phyloP scores from a whole-genome alignment of 2,329 filamentous ascomycete species.

The Beauveria australis region DNA sequence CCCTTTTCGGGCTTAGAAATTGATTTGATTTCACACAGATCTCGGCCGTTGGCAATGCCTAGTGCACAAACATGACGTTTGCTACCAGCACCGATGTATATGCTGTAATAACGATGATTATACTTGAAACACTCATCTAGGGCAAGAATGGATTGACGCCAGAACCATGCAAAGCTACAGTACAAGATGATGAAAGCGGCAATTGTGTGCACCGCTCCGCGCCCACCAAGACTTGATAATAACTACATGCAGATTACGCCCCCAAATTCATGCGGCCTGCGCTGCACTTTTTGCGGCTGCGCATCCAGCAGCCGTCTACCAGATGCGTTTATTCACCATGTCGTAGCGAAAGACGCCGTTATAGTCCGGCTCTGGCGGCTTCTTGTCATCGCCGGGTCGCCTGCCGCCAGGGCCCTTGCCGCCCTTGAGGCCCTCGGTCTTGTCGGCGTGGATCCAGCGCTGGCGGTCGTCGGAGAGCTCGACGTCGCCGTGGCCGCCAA shows the following conservation, averaged over 20 bases:
- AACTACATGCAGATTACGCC: neutral
- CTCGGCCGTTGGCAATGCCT: neutral
- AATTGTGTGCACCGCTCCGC: neutral
- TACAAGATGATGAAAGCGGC: neutral
- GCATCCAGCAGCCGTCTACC: constrained; percentile 41
- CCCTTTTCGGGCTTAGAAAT: neutral
- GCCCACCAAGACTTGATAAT: neutral
- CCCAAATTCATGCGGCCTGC: no score
- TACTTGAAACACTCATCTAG: neutral
- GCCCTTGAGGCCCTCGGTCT: constrained; percentile 59
- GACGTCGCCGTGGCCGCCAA: constrained; percentile 76
- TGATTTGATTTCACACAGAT: neutral
- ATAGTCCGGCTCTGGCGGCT: constrained; percentile 40
- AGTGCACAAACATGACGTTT: neutral
- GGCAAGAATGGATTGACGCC: neutral
- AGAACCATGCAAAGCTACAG: neutral
- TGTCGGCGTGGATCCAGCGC: constrained; percentile 79
- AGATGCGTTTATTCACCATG: constrained; percentile 95
- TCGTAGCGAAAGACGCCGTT: constrained; percentile 73
- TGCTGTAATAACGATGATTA: neutral
- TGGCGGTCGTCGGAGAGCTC: constrained; percentile 85
- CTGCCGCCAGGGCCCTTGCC: constrained; percentile 47
- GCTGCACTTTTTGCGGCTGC: neutral
- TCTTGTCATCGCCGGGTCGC: constrained; percentile 37
- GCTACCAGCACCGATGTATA: neutral